Evolutionary conservation across 192 early-diverging fungal species (phyloP).

Genomic region (Dissophora ornata): DNA sequence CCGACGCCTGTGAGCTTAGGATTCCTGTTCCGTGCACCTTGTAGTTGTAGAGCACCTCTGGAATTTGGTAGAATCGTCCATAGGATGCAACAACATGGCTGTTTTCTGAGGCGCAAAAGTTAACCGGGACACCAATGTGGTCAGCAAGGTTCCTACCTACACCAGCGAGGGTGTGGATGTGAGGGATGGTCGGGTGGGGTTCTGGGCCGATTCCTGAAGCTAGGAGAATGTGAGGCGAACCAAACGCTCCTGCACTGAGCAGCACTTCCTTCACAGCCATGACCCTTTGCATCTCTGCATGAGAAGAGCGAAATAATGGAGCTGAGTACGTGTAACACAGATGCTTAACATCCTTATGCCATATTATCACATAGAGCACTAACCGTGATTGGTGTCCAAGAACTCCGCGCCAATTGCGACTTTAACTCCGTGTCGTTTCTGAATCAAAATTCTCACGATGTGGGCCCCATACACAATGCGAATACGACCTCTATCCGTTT

Average conservation of each 20-base stretch:
- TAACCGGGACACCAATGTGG: conserved; percentile 43
- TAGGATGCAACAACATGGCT: neutral
- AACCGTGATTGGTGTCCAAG: conserved; percentile 34
- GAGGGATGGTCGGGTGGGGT: conserved; percentile 38
- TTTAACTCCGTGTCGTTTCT: conserved; percentile 24
- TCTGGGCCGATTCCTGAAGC: conserved; percentile 56
- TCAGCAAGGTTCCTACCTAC: conserved; percentile 56
- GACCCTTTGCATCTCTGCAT: conserved; percentile 27
- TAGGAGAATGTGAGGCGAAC: conserved; percentile 52
- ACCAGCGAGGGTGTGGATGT: conserved; percentile 51
- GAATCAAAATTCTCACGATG: conserved; percentile 26
- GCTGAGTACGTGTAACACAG: too few species aligned
- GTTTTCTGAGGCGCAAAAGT: conserved; percentile 7
- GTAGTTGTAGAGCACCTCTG: conserved; percentile 22
- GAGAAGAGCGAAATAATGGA: too few species aligned
- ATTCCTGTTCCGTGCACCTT: conserved; percentile 20
- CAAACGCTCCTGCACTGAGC: conserved; percentile 56
- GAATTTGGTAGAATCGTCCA: conserved; percentile 3
- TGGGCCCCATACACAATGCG: conserved; percentile 46
- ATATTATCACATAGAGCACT: neutral
- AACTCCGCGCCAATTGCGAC: conserved; percentile 44
- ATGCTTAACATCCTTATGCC: too few species aligned
- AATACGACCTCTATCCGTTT: conserved; percentile 15
- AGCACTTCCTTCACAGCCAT: conserved; percentile 54
- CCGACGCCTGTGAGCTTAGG: conserved; percentile 15